Conservation (phyloP, 805 yeast genomes). For the Candida loeiensis region DNA sequence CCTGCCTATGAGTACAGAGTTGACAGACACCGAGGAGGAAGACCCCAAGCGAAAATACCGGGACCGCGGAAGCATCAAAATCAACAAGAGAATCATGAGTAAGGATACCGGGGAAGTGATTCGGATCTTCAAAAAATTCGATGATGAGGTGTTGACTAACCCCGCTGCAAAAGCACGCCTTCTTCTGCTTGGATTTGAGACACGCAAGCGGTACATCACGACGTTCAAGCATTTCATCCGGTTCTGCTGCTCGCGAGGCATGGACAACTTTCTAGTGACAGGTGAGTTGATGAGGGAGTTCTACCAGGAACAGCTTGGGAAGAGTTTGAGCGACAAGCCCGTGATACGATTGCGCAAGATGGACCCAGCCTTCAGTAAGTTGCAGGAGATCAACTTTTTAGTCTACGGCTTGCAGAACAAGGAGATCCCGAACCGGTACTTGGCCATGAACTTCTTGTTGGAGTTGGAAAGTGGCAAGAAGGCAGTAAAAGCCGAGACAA, state of each 20-base stretch:
- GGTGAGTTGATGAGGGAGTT: slow-evolving; percentile 16
- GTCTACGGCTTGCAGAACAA: slow-evolving; percentile 13
- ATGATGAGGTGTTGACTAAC: slow-evolving; percentile 14
- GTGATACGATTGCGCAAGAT: slow-evolving; percentile 15
- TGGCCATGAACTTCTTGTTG: slow-evolving; percentile 14
- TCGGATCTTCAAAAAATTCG: slow-evolving; percentile 15
- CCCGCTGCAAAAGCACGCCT: slow-evolving; percentile 15
- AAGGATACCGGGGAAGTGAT: slow-evolving; percentile 16
- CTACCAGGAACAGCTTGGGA: slow-evolving; percentile 13
- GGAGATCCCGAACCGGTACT: slow-evolving; percentile 14
- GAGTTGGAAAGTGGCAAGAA: slow-evolving; percentile 11
- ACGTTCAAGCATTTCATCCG: slow-evolving; percentile 16
- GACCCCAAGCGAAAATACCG: slow-evolving; percentile 10
- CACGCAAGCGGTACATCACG: slow-evolving; percentile 16
- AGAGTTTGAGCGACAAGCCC: slow-evolving; percentile 14
- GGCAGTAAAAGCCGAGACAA: not conserved
- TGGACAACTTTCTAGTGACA: slow-evolving; percentile 13
- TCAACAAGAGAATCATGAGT: slow-evolving; percentile 16
- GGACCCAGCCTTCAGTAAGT: slow-evolving; percentile 17
- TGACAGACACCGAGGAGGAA: slow-evolving; percentile 3
- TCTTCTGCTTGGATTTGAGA: slow-evolving; percentile 14
- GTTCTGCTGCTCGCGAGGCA: slow-evolving; percentile 13
- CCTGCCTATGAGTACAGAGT: slow-evolving; percentile 2
- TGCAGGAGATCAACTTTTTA: slow-evolving; percentile 15
- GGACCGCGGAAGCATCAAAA: slow-evolving; percentile 14